Base-by-base conservation (phyloP, 495 filamentous ascomycete genomes). In the Parachaetomium inaequale region DNA sequence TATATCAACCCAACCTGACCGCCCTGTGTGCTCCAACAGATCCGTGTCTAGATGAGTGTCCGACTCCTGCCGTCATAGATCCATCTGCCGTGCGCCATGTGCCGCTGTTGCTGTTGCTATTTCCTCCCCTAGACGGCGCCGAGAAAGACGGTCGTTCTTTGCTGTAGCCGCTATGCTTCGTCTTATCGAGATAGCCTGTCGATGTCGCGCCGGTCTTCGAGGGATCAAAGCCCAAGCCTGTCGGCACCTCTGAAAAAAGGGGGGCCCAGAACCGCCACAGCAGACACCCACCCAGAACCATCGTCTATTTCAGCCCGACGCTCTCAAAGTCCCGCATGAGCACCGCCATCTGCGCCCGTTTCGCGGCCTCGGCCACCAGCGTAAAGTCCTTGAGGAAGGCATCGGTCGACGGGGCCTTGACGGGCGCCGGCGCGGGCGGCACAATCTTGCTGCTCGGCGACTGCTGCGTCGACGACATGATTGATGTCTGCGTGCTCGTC, bases 351-450 rank as follows among this genome's bases (percentile, higher is more conserved):
- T 96, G 91, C 8, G 93, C 93, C 46, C 93, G 83, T 71, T 96
- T 96, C 54, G 91, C 93, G 3, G 93, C 93, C 76, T 98, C 93
- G n/a, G 93, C 93, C 15, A 98, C 84, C 25, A 98, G 81, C 55
- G 82, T 93, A 71, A 91, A 90, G 74, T 96, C 88, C 62, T 86
- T 83, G 54, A 92, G 76, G 71, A 88, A 92, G 68, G 82, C 53
- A 74, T 85, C 72, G 72, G 90, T 84, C 74, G 64, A 81, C 31
- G 63, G 69, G 60, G 67, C 68, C 64, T 75, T 75, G 45, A 64
- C 61, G 60, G 63, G 63, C 36, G 51, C 38, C n/a, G 68, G 63
- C 17, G 66, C 75, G n/a, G 65, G 69, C 8, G 78, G 79, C 38
- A 66, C 66, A 25, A 72, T 62, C 51, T 66, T 65, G 62, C 69